Evolutionary conservation across 2,329 filamentous ascomycete species (phyloP), one percentile per base, ranked within the genome.

Genomic region (Arthrocladium fulminans): DNA sequence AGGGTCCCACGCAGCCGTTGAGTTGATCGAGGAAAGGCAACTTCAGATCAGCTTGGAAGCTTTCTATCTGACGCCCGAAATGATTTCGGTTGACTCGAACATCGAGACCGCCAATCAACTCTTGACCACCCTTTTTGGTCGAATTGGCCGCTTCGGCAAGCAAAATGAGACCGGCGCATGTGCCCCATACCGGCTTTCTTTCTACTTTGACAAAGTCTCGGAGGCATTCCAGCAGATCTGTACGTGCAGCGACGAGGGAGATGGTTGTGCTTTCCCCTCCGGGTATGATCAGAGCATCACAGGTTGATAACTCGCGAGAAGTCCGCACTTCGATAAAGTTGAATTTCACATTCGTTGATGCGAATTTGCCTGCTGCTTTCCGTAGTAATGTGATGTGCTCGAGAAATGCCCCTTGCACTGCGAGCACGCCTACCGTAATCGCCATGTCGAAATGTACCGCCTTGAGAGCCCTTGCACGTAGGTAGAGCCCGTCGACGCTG

Each of bases 231-330:
- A 98, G 70, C 29, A 98, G 70, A 13, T 83, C 82, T 0, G 85
- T 88, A 54, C 89, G 79, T 19, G 81, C 80, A 2, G 92, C 92
- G 13, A 96, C 86, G 24, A 96, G 76, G 9, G 88, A 87, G 57
- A 98, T 94, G 2, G 90, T 84, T 1, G 92, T 97, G 68, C 88
- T 95, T 67, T 98, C 92, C 53, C 92, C 92, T 45, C 92, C 92
- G 2, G 92, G 92, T 40, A 98, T 80, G 61, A 98, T 80, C 37
- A 98, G 76, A 22, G 81, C 90, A 65, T 90, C 80, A 68, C 89
- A 97, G 57, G 64, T 65, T 3, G 75, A 70, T 25, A 98, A 75
- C 60, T 95, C 77, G 5, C 73, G 69, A 2, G 79, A 70, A 5
- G 83, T 96, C 51, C 90, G 83, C 40, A 97, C 87, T 66, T 95